phyloP scores from a whole-genome alignment of 352 stramenopile species.

The Blastocystis sp. region DNA sequence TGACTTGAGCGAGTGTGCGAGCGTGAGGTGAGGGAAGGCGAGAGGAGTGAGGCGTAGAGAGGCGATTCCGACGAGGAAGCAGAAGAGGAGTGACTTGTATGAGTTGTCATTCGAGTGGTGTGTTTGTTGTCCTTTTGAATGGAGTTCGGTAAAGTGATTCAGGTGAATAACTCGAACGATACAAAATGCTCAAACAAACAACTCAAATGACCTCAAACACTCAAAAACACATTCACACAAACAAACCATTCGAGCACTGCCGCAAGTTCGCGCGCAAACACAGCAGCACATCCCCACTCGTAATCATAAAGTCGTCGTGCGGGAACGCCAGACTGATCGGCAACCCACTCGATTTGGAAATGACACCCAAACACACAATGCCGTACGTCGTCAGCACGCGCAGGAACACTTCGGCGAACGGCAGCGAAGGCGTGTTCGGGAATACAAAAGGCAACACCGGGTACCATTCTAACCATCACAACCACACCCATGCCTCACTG shows the following conservation, averaged over 20 bases:
- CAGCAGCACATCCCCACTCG: conserved; percentile 15
- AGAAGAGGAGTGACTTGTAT: conserved; percentile 69
- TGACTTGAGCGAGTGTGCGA: conserved; percentile 45
- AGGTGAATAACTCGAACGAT: no score
- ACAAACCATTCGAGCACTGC: not conserved
- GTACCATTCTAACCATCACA: conserved; percentile 24
- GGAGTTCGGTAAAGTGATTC: no score
- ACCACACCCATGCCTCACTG: not conserved
- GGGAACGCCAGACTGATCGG: conserved; percentile 64
- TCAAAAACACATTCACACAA: conserved; percentile 13
- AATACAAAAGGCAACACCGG: conserved; percentile 27
- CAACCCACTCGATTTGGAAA: conserved; percentile 58
- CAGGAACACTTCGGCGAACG: conserved; percentile 59
- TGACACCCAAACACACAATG: conserved; percentile 61
- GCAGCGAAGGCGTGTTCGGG: conserved; percentile 13
- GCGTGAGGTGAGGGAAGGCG: not conserved
- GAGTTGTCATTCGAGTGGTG: conserved; percentile 42
- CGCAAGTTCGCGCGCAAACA: conserved; percentile 53
- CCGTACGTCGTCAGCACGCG: conserved; percentile 20
- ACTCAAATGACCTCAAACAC: no score
- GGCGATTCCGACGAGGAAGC: conserved; percentile 48
- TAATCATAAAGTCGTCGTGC: conserved; percentile 27
- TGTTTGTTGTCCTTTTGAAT: conserved; percentile 40
- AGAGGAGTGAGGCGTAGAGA: not conserved
- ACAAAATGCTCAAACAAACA: no score